Evolutionary conservation across 2,329 filamentous ascomycete genomes (phyloP).

Genomic region (Fusarium tanahbumbuense): DNA sequence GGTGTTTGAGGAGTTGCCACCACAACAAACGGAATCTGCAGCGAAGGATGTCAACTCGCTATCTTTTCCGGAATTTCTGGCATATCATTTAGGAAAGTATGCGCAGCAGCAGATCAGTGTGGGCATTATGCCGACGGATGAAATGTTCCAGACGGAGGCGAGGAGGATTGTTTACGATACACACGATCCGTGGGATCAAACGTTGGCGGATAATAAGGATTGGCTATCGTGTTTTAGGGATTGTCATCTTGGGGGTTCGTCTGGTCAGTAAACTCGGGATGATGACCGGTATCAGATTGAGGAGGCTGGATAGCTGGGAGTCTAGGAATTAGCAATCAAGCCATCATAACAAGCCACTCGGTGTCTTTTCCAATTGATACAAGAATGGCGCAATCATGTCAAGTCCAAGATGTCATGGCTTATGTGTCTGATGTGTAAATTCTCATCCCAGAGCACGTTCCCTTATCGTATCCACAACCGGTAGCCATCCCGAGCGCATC

Average conservation of each 20-base stretch:
- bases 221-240: slow-evolving; percentile 45
- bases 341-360: not conserved
- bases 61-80: slow-evolving; percentile 34
- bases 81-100: slow-evolving; percentile 37
- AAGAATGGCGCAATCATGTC: not conserved
- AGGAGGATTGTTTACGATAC: slow-evolving; percentile 43
- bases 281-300: not conserved
- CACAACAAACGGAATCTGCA: not conserved
- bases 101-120: slow-evolving; percentile 39
- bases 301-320: too few relatives aligned
- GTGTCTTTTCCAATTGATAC: not conserved
- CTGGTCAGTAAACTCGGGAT: too few relatives aligned
- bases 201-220: slow-evolving; percentile 45
- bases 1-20: not conserved
- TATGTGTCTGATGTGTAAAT: not conserved
- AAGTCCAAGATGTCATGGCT: not conserved
- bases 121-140: slow-evolving; percentile 41
- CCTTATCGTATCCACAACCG: not conserved
- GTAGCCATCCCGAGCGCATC: not conserved
- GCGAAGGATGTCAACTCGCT: not conserved
- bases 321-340: too few relatives aligned
- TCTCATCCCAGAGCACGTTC: not conserved
- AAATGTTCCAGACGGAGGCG: slow-evolving; percentile 46
- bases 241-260: not conserved
- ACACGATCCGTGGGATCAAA: slow-evolving; percentile 45